Conservation (phyloP, 2,329 filamentous ascomycete species). For the Phaeosphaeriaceae sp. region DNA sequence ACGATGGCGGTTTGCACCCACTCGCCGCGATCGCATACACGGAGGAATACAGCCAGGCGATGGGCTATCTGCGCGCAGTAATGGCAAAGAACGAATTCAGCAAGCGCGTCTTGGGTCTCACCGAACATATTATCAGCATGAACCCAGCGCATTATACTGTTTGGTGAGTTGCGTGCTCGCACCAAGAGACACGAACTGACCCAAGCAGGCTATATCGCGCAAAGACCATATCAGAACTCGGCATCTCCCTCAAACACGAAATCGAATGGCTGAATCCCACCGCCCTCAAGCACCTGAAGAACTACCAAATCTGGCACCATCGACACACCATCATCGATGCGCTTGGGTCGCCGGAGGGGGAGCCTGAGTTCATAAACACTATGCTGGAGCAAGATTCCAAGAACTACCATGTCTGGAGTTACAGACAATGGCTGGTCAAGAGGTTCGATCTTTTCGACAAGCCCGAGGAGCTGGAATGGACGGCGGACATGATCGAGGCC, state of each 20-base stretch:
- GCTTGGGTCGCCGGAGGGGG: slow-evolving; percentile 66
- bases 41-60: slow-evolving; percentile 88
- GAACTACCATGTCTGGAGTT: slow-evolving; percentile 99
- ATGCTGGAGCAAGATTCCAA: slow-evolving; percentile 91
- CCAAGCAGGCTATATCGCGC: slow-evolving; percentile 80
- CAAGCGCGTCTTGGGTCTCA: slow-evolving; percentile 78
- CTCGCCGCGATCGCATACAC: slow-evolving; percentile 93
- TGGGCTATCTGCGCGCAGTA: slow-evolving; percentile 89
- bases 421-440: slow-evolving; percentile 80
- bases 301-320: slow-evolving; percentile 96
- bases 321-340: slow-evolving; percentile 64
- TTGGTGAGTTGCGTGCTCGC: slow-evolving; percentile 63
- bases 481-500: slow-evolving; percentile 74
- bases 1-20: slow-evolving; percentile 77
- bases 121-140: slow-evolving; percentile 86
- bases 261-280: slow-evolving; percentile 85
- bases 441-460: slow-evolving; percentile 61
- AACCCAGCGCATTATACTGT: slow-evolving; percentile 99
- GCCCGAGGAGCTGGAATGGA: slow-evolving; percentile 71
- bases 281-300: slow-evolving; percentile 86
- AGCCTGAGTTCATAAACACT: slow-evolving; percentile 75
- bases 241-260: slow-evolving; percentile 72
- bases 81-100: slow-evolving; percentile 90
- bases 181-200: not conserved
- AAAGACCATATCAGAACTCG: slow-evolving; percentile 73